phyloP scores from a whole-genome alignment of 2,329 filamentous ascomycete species.

The Diaporthe ampelina region DNA sequence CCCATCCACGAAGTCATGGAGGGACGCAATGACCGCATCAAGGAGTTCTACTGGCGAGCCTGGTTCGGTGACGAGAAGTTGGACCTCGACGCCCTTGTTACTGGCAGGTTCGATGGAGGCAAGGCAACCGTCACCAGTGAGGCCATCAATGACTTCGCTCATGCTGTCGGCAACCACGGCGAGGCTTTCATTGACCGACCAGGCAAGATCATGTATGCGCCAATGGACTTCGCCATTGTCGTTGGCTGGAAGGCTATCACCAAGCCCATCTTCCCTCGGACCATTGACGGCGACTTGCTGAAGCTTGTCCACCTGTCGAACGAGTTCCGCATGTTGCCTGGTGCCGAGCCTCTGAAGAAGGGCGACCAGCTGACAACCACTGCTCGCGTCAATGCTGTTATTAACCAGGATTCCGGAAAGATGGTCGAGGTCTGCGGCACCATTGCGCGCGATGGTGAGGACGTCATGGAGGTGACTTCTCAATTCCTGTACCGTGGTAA shows the following conservation, averaged over 20 bases:
- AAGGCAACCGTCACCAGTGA: conserved; percentile 88
- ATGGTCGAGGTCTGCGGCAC: conserved; percentile 99
- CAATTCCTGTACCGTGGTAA: conserved; percentile 96
- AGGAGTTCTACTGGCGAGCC: conserved; percentile 98
- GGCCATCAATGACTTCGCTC: conserved; percentile 98
- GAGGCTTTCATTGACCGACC: conserved; percentile 97
- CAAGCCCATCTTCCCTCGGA: conserved; percentile 97
- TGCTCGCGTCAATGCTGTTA: conserved; percentile 95
- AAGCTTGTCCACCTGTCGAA: conserved; percentile 98
- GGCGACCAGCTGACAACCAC: conserved; percentile 93
- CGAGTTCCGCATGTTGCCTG: conserved; percentile 97
- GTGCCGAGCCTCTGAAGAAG: conserved; percentile 94
- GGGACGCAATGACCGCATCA: conserved; percentile 95
- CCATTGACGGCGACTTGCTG: conserved; percentile 94
- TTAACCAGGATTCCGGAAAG: conserved; percentile 98
- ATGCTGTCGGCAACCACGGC: conserved; percentile 96
- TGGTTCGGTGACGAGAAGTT: conserved; percentile 94
- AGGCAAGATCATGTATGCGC: conserved; percentile 92
- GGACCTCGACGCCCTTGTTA: conserved; percentile 87
- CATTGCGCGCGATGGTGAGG: conserved; percentile 83
- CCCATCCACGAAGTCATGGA: conserved; percentile 98
- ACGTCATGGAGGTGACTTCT: conserved; percentile 98
- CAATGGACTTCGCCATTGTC: conserved; percentile 99
- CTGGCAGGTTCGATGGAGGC: conserved; percentile 91
- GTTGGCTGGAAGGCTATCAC: conserved; percentile 99